Percentiles rank a stretch among this genome's conserved stretches.
Conservation (phyloP, 2,329 filamentous ascomycete species). For the Clarireedia monteithiana region DNA sequence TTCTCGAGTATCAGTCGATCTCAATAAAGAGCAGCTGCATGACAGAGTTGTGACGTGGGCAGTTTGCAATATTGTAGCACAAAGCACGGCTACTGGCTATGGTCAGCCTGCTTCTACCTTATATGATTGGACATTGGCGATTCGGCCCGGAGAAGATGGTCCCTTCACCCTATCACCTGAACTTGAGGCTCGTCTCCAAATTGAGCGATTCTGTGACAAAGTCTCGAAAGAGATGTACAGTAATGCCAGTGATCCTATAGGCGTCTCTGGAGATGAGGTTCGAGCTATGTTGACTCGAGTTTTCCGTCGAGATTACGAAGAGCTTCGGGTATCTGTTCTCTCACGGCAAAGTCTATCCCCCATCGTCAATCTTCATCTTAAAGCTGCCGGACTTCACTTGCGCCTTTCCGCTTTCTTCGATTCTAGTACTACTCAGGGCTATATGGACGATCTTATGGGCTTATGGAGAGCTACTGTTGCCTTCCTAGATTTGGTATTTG, state of each 20-base stretch:
- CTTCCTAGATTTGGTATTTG: constrained; percentile 54
- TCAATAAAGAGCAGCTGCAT: constrained; percentile 71
- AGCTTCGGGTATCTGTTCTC: constrained; percentile 53
- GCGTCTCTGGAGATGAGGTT: constrained; percentile 60
- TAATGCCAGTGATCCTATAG: constrained; percentile 64
- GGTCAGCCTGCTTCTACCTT: constrained; percentile 72
- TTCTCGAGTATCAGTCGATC: constrained; percentile 63
- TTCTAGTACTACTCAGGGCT: constrained; percentile 61
- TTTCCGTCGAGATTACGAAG: constrained; percentile 56
- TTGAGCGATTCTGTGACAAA: constrained; percentile 70
- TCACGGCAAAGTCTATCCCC: constrained; percentile 48
- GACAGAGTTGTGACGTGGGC: constrained; percentile 78
- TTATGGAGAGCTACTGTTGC: constrained; percentile 64
- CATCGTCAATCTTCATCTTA: constrained; percentile 58
- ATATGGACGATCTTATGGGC: constrained; percentile 66
- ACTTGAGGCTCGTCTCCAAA: constrained; percentile 59
- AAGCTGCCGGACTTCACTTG: constrained; percentile 67
- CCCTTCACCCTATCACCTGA: constrained; percentile 52
- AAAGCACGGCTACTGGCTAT: constrained; percentile 75
- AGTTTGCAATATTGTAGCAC: constrained; percentile 76
- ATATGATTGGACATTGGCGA: constrained; percentile 66
- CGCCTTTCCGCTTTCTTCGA: constrained; percentile 77
- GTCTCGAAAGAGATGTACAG: constrained; percentile 74
- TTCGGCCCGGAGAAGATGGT: constrained; percentile 50
- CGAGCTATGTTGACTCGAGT: constrained; percentile 59